A percentile compares a stretch with the other conserved stretches of the same genome.
These are phyloP conservation scores for Chalciporus piperatus DNA, from an alignment of 768 basidiomycete species.

Conservation along the genomic window DNA sequence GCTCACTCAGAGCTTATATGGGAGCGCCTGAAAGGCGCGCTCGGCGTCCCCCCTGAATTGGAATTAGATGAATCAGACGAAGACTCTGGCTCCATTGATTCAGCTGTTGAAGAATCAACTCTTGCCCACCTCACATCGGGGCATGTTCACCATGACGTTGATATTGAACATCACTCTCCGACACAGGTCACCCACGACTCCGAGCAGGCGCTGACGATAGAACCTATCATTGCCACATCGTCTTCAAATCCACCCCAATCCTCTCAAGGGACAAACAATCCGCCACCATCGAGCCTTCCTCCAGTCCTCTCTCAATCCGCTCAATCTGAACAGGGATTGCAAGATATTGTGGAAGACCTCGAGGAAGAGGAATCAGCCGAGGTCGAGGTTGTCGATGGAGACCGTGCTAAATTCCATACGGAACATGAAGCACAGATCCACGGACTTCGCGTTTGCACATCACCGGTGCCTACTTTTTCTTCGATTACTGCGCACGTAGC, in stretches of 20 bases:
- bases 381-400: constrained; percentile 11
- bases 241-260: constrained; percentile 21
- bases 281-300: constrained; percentile 39
- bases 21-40: constrained; percentile 85
- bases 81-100: not conserved
- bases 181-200: not conserved
- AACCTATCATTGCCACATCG: constrained; percentile 47
- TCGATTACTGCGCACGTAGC: constrained; percentile 24
- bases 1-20: constrained; percentile 82
- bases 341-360: constrained; percentile 47
- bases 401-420: constrained; percentile 16
- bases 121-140: not conserved
- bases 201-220: constrained; percentile 37
- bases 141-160: not conserved
- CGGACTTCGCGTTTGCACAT: constrained; percentile 55
- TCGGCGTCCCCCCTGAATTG: constrained; percentile 85
- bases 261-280: constrained; percentile 25
- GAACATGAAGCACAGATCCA: constrained; percentile 42
- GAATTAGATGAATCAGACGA: constrained; percentile 51
- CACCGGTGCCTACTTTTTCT: constrained; percentile 32
- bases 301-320: constrained; percentile 30
- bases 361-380: constrained; percentile 51
- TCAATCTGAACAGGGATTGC: constrained; percentile 38
- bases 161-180: not conserved
- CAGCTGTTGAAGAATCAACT: not conserved